phyloP scores from a whole-genome alignment of 75 land plant species.

The Chamaecyparis obtusa region DNA sequence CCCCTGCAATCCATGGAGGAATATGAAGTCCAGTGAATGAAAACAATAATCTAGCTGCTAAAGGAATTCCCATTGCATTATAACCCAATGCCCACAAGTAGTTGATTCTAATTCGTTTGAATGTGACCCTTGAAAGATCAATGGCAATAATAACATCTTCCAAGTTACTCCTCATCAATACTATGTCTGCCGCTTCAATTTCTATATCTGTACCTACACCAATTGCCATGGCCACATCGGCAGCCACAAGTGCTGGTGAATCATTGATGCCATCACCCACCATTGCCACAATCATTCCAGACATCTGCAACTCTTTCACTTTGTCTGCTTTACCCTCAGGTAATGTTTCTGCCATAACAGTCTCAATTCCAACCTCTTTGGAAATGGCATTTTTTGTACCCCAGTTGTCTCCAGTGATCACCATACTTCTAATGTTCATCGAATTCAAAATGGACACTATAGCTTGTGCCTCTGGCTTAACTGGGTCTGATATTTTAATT shows the following conservation, averaged over 20 bases:
- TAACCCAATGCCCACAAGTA: slow-evolving; percentile 96
- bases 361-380: slow-evolving; percentile 79
- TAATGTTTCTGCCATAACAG: slow-evolving; percentile 74
- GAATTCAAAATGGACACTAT: slow-evolving; percentile 53
- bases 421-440: slow-evolving; percentile 65
- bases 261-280: slow-evolving; percentile 99
- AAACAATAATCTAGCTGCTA: slow-evolving; percentile 90
- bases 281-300: slow-evolving; percentile 82
- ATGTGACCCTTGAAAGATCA: slow-evolving; percentile 84
- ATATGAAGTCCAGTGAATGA: slow-evolving; percentile 71
- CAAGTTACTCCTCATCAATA: slow-evolving; percentile 90
- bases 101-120: slow-evolving; percentile 72
- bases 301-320: slow-evolving; percentile 84
- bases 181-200: slow-evolving; percentile 96
- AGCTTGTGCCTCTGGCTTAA: slow-evolving; percentile 55
- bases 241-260: slow-evolving; percentile 90
- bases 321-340: slow-evolving; percentile 82
- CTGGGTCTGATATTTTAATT: slow-evolving; percentile 69
- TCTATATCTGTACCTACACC: slow-evolving; percentile 99
- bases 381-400: slow-evolving; percentile 77
- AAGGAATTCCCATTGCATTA: slow-evolving; percentile 82
- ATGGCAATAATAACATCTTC: slow-evolving; percentile 96
- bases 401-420: slow-evolving; percentile 55
- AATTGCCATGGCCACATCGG: slow-evolving; percentile 99
- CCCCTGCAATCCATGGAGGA: slow-evolving; percentile 98